phyloP scores from a whole-genome alignment of 108 stramenopile species.

The Cyclostephanos tholiformis region DNA sequence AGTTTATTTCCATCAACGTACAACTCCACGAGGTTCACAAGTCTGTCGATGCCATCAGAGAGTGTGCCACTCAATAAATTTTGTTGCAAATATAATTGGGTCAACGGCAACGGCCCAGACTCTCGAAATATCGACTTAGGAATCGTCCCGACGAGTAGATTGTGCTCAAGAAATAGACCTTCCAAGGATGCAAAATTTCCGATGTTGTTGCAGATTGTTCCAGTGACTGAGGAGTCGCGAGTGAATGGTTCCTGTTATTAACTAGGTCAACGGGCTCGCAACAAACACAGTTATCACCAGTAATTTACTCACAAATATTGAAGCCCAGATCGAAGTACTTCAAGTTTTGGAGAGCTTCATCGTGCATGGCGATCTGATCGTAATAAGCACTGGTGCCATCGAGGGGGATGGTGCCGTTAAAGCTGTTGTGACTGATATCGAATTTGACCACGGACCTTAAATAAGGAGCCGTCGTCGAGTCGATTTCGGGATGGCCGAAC shows the following conservation, averaged over 20 bases:
- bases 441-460: constrained; percentile 38
- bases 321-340: constrained; percentile 42
- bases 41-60: constrained; percentile 22
- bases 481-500: constrained; percentile 42
- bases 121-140: constrained; percentile 47
- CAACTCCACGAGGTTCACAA: constrained; percentile 47
- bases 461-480: constrained; percentile 31
- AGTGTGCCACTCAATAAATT: constrained; percentile 45
- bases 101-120: constrained; percentile 41
- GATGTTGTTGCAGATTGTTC: constrained; percentile 53
- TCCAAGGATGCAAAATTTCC: constrained; percentile 34
- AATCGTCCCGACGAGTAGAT: constrained; percentile 49
- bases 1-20: constrained; percentile 63
- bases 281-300: not conserved
- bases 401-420: constrained; percentile 50
- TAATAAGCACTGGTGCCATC: constrained; percentile 35
- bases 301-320: constrained; percentile 29
- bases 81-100: constrained; percentile 46
- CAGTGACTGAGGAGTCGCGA: constrained; percentile 13
- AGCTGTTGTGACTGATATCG: constrained; percentile 52
- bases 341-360: constrained; percentile 39
- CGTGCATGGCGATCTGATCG: constrained; percentile 14
- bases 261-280: not conserved
- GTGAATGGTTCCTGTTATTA: not conserved
- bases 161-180: constrained; percentile 47